Evolutionary conservation across 305 asterid genomes (phyloP).

Genomic region (Euphrasia arctica): DNA sequence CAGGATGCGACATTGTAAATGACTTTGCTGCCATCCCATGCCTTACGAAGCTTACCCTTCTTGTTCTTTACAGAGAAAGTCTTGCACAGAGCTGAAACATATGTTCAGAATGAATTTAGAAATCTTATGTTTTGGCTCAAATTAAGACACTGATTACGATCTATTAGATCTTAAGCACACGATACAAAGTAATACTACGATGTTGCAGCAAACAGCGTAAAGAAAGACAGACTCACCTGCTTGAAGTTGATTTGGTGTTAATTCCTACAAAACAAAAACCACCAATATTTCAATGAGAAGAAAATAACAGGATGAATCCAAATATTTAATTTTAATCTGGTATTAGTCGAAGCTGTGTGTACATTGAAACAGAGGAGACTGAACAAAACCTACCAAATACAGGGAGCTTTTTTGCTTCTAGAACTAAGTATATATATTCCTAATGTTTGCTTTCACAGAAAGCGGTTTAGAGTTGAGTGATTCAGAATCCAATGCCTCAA

Average conservation of each 20-base stretch:
- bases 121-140: constrained; percentile 5
- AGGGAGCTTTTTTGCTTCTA: constrained; percentile 15
- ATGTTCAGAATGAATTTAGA: constrained; percentile 29
- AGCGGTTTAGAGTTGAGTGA: background rate
- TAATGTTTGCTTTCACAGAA: background rate
- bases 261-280: constrained; percentile 56
- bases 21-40: constrained; percentile 98
- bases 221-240: constrained; percentile 43
- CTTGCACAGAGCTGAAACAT: constrained; percentile 81
- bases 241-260: constrained; percentile 94
- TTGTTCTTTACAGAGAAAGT: constrained; percentile 79
- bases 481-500: background rate
- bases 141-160: constrained; percentile 8
- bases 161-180: constrained; percentile 6
- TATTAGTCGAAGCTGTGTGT: background rate
- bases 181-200: constrained; percentile 11
- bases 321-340: constrained; percentile 10
- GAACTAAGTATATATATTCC: background rate
- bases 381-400: constrained; percentile 10
- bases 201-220: constrained; percentile 2
- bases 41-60: constrained; percentile 91
- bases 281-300: constrained; percentile 16
- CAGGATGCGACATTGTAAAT: constrained; percentile 94
- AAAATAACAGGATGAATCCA: constrained; percentile 20
- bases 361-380: constrained; percentile 13